Base-by-base conservation (phyloP, 768 basidiomycete species). In the Leccinellum rugosiceps region DNA sequence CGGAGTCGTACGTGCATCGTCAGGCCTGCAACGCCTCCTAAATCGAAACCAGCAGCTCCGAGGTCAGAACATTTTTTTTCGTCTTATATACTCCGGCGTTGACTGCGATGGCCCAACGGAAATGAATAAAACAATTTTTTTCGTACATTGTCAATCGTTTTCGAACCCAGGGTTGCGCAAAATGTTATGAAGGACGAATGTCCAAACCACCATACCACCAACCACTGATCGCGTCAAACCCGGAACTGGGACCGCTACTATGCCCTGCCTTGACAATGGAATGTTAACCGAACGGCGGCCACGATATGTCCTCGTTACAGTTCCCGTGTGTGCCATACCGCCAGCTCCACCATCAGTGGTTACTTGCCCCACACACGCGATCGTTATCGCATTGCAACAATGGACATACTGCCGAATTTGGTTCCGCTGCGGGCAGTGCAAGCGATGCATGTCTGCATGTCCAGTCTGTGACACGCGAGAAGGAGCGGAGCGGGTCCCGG, bases 71-170 rank as follows among this genome's bases (percentile, higher is more conserved):
- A 43, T 50, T 63, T 68, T 34, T 32, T 43, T 43, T 19, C 41
- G 41, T 43, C 41, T 43, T 43, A 43, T 43, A 43, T 19, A 61
- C 68, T 70, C 68, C 63, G 59, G 52, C 47, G 41, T 44, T 28
- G 58, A 68, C 52, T 51, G 21, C 60, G 59, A 65, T 65, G 59
- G 55, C 51, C 50, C 53, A 47, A 23, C 67, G 67, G 67, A 68
- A 70, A 68, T 68, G 68, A 68, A 70, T 15, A 43, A 53, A 65
- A 65, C 57, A 61, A 69, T 34, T 63, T 68, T 68, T 68, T 68
- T 58, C 49, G 31, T 50, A 34, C 50, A 47, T 61, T 55, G 53
- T 63, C 41, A 23, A 38, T 38, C 10, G 41, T 43, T 43, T 43
- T 43, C 19, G 19, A 43, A 51, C 58, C 60, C 53, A 52, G 65